These are phyloP conservation scores for Escallonia herrerae DNA, from an alignment of 129 eudicot genomes.

Conservation along the genomic window DNA sequence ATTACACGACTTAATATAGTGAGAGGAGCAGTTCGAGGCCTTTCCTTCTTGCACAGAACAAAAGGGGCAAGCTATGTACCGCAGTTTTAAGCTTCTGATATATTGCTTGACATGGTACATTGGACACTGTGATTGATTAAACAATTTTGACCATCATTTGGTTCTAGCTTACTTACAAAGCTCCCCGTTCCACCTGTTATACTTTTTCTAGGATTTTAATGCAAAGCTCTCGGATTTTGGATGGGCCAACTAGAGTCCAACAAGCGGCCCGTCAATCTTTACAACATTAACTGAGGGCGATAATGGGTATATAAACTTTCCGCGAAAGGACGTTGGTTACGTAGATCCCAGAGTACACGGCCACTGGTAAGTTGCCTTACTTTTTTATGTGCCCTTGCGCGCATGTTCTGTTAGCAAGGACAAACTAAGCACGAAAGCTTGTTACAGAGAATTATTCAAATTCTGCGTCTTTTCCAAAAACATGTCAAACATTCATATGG, in stretches of 20 bases:
- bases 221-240: background rate
- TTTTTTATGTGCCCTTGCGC: background rate
- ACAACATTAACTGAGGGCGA: too few species aligned
- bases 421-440: too few species aligned
- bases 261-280: background rate
- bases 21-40: slow-evolving; percentile 10
- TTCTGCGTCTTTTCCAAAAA: too few species aligned
- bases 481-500: too few species aligned
- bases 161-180: background rate
- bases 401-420: too few species aligned
- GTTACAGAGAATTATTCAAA: too few species aligned
- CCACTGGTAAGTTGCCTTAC: slow-evolving; percentile 46
- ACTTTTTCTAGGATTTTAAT: slow-evolving; percentile 3
- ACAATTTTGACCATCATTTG: too few species aligned
- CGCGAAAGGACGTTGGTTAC: slow-evolving; percentile 19
- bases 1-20: slow-evolving; percentile 1
- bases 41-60: slow-evolving; percentile 3
- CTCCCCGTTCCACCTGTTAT: background rate
- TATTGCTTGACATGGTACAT: slow-evolving; percentile 16
- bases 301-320: too few species aligned
- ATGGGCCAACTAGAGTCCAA: background rate
- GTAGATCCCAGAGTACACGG: slow-evolving; percentile 89
- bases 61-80: background rate
- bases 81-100: slow-evolving; percentile 11
- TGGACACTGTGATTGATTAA: background rate